These are phyloP conservation scores for Leccinum ochraceum DNA, from an alignment of 768 basidiomycete species.

Conservation along the genomic window DNA sequence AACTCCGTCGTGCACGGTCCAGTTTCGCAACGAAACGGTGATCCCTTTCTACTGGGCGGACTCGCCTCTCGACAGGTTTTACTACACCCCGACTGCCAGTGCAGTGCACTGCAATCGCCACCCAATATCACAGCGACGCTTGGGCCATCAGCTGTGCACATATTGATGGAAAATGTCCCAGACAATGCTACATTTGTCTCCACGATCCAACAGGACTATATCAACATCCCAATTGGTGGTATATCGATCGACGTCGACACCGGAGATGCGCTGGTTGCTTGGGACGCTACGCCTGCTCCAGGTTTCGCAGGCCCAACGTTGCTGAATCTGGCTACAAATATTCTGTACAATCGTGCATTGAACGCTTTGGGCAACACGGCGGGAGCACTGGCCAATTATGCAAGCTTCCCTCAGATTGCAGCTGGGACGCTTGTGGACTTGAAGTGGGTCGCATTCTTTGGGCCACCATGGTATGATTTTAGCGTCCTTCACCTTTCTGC, in stretches of 20 bases:
- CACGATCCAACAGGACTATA: conserved; percentile 51
- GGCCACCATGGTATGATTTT: conserved; percentile 58
- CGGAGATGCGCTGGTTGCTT: conserved; percentile 60
- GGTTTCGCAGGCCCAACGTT: conserved; percentile 58
- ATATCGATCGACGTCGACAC: conserved; percentile 58
- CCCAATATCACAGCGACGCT: conserved; percentile 50
- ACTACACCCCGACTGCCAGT: conserved; percentile 31
- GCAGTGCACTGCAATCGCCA: conserved; percentile 50
- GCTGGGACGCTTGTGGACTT: conserved; percentile 59
- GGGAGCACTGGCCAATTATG: conserved; percentile 48
- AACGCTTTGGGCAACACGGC: conserved; percentile 46
- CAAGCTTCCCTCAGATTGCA: conserved; percentile 56
- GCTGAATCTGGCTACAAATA: conserved; percentile 68
- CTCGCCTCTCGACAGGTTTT: conserved; percentile 41
- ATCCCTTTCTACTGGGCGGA: conserved; percentile 57
- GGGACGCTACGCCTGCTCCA: conserved; percentile 65
- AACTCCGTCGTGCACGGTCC: conserved; percentile 49
- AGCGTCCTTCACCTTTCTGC: background rate
- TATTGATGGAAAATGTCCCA: conserved; percentile 44
- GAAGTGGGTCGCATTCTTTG: conserved; percentile 77
- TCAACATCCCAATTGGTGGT: conserved; percentile 64
- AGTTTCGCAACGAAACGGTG: conserved; percentile 37
- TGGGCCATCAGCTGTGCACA: conserved; percentile 38
- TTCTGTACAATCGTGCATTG: conserved; percentile 63
- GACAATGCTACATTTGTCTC: conserved; percentile 63